Evolutionary conservation across 495 filamentous ascomycete species (phyloP), one percentile per base, ranked within the genome.

Genomic region (Evansstolkia leycettana): DNA sequence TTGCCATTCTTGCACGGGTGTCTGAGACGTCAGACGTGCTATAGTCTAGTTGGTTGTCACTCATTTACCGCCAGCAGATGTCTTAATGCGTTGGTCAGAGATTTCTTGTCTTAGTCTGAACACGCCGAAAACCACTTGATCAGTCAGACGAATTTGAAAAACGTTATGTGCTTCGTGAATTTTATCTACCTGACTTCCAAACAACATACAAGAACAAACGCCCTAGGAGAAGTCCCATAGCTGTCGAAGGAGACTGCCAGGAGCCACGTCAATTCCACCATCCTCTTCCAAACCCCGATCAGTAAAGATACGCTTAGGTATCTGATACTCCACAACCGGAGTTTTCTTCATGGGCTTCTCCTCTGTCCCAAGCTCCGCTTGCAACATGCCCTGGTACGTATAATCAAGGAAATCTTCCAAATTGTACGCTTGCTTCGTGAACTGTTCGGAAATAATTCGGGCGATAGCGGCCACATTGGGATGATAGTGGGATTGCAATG

Each of bases 391-490:
- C 43, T 69, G 74, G 58, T 96, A 96, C 4, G 82, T 87, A 58
- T 95, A 86, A 52, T 96, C 92, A 35, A 96, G 60, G 59, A 99
- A 99, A 47, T 99, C 92, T 48, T 99, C 92, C 12, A 94, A 48
- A 42, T 80, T 83, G 57, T 95, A 99, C 8, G 75, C 64, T 54
- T 86, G 80, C 65, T 96, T 99, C 2, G 88, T 96, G 57, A 96
- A 99, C 58, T 95, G 90, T 65, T 99, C 85, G 16, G 82, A 82
- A 38, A 99, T 77, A 38, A 99, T 93, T 57, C 82, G 87, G 17
- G 85, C 83, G 39, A 96, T 78, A 3, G 88, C 87, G 2, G 89
- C 87, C 24, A 99, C 87, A 51, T 94, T 96, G 24, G 92, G 92
- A 54, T 99, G 92, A 60, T 90, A 96, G 60, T 99, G 92, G 2